Evolutionary conservation across 2,329 filamentous ascomycete genomes (phyloP).

Genomic region (Verticillium isaacii): DNA sequence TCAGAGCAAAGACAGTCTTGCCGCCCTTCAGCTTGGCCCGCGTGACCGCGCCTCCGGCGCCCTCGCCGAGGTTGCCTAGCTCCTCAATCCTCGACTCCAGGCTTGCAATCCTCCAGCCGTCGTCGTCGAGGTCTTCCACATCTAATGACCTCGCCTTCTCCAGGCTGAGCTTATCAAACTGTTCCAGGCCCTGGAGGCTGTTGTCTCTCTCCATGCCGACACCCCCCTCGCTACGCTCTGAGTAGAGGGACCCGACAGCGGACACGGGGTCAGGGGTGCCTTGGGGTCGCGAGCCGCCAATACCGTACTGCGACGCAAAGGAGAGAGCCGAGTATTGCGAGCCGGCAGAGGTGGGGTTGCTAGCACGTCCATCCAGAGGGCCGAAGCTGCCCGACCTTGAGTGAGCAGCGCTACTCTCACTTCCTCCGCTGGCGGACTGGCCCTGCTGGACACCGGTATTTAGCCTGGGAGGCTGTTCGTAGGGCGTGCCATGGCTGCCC

Average conservation of each 20-base stretch:
- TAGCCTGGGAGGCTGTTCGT: conserved; percentile 55
- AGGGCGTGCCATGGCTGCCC: conserved; percentile 70
- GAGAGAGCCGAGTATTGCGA: conserved; percentile 81
- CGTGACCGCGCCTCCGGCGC: conserved; percentile 92
- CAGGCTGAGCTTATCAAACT: conserved; percentile 73
- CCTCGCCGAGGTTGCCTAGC: conserved; percentile 85
- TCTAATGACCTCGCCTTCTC: conserved; percentile 82
- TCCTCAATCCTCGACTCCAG: conserved; percentile 84
- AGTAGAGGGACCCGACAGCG: conserved; percentile 80
- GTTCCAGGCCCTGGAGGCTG: conserved; percentile 72
- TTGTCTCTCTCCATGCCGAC: conserved; percentile 77
- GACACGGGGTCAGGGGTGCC: conserved; percentile 81
- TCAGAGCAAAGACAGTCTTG: conserved; percentile 92
- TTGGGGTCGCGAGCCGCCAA: conserved; percentile 59
- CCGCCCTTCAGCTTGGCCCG: conserved; percentile 83
- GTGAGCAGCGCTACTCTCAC: conserved; percentile 73
- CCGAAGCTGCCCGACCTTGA: conserved; percentile 83
- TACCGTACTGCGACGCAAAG: conserved; percentile 69
- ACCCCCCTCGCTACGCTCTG: conserved; percentile 71
- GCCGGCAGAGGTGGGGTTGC: conserved; percentile 81
- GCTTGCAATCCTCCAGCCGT: conserved; percentile 91
- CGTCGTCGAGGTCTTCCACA: conserved; percentile 91
- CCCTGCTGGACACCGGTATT: conserved; percentile 47
- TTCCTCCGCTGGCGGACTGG: conserved; percentile 69
- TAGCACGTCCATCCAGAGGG: conserved; percentile 67